phyloP scores from a whole-genome alignment of 495 filamentous ascomycete genomes.

The Rostrohypoxylon terebratum region DNA sequence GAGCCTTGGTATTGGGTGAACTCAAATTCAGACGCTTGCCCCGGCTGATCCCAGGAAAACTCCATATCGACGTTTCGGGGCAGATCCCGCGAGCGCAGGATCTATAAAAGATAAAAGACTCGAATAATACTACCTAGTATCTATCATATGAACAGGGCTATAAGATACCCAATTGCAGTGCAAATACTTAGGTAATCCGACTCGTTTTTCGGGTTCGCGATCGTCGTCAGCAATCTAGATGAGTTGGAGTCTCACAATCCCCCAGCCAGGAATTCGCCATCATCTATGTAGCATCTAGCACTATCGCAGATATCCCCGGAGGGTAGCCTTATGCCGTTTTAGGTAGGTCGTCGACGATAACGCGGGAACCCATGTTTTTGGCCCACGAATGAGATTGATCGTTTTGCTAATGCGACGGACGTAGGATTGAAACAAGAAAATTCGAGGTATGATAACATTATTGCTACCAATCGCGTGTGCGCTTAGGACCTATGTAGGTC shows the following conservation, averaged over 20 bases:
- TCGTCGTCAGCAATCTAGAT: background rate
- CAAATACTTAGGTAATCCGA: background rate
- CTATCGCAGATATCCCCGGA: background rate
- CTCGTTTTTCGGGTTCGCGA: background rate
- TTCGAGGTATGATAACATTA: constrained; percentile 23
- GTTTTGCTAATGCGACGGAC: constrained; percentile 33
- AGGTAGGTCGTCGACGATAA: constrained; percentile 43
- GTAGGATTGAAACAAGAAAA: constrained; percentile 12
- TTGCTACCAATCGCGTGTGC: constrained; percentile 17
- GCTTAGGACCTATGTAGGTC: no score
- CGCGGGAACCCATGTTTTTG: background rate
- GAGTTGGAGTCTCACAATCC: constrained; percentile 1
- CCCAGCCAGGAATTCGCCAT: background rate
- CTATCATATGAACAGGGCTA: background rate
- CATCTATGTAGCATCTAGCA: no score
- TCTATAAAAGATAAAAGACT: background rate
- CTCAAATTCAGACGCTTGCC: constrained; percentile 25
- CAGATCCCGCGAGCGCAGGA: background rate
- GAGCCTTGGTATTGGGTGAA: constrained; percentile 26
- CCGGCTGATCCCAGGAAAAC: constrained; percentile 23
- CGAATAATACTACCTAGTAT: background rate
- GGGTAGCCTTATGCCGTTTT: constrained; percentile 22
- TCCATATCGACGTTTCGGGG: background rate
- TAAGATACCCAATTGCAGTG: background rate
- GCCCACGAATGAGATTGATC: constrained; percentile 27